Percentiles rank a stretch among this genome's conserved stretches.
Evolutionary conservation across 1,284 basidiomycete species (phyloP).

Genomic region (Microbotryum lychnidis-dioicae): DNA sequence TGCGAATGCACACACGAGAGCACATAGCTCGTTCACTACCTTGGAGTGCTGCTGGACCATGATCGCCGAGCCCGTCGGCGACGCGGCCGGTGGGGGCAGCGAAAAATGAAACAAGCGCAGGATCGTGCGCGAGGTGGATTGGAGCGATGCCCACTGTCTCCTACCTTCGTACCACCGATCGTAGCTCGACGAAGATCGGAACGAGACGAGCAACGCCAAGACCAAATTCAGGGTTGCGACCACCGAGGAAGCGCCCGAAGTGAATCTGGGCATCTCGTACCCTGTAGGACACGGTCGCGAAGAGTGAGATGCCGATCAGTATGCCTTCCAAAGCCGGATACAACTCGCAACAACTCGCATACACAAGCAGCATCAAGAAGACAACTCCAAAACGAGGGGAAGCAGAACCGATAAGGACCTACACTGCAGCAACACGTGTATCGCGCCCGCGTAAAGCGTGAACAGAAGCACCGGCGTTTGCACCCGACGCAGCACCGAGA

Average conservation of each 20-base stretch:
- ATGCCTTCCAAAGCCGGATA: too few species aligned
- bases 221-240: not conserved
- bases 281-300: too few species aligned
- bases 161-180: constrained; percentile 3
- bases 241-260: not conserved
- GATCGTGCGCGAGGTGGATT: not conserved
- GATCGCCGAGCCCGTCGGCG: not conserved
- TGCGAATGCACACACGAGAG: constrained; percentile 22
- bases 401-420: too few species aligned
- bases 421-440: too few species aligned
- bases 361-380: too few species aligned
- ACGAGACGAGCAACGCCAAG: not conserved
- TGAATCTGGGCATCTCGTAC: not conserved
- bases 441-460: too few species aligned
- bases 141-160: not conserved
- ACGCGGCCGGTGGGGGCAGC: not conserved
- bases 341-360: too few species aligned
- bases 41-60: constrained; percentile 1
- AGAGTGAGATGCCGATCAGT: too few species aligned
- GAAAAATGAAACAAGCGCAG: not conserved
- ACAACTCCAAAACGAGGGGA: too few species aligned
- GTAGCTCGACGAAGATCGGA: not conserved
- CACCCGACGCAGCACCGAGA: too few species aligned
- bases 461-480: too few species aligned
- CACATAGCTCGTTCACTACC: constrained; percentile 14